A percentile compares a stretch with the other conserved stretches of the same genome.
Conservation (phyloP, 495 filamentous ascomycete genomes). For the Aspergillus nanangensis region DNA sequence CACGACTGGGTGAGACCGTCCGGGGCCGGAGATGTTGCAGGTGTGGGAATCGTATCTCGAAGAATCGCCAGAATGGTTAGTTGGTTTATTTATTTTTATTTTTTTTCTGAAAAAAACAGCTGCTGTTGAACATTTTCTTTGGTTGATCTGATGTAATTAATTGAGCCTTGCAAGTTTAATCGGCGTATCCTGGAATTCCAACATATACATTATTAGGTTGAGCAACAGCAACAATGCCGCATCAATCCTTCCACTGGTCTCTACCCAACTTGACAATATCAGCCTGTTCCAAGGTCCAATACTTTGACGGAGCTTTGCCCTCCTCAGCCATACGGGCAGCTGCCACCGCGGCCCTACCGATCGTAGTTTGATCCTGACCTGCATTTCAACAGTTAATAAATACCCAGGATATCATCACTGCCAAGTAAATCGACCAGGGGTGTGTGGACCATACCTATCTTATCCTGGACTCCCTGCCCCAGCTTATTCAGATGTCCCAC, state of each 20-base stretch:
- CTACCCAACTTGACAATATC: conserved; percentile 32
- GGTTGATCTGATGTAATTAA: too few relatives aligned
- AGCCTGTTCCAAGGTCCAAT: conserved; percentile 30
- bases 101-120: too few relatives aligned
- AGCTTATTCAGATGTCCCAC: conserved; percentile 23
- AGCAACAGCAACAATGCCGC: too few relatives aligned
- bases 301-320: conserved; percentile 31
- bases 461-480: conserved; percentile 26
- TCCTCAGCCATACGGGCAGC: conserved; percentile 27
- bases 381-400: background rate
- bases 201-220: too few relatives aligned
- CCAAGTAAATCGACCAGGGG: background rate
- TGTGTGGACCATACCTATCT: conserved; percentile 20
- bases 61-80: too few relatives aligned
- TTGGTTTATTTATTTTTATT: too few relatives aligned
- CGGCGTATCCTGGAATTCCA: too few relatives aligned
- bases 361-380: conserved; percentile 31
- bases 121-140: too few relatives aligned
- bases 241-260: conserved; percentile 31
- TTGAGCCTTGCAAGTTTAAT: too few relatives aligned
- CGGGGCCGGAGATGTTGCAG: too few relatives aligned
- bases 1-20: too few relatives aligned
- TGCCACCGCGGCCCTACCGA: conserved; percentile 34
- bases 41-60: too few relatives aligned
- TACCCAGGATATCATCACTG: background rate